Base-by-base conservation (phyloP, 345 rosid genomes). In the Populus davidiana region DNA sequence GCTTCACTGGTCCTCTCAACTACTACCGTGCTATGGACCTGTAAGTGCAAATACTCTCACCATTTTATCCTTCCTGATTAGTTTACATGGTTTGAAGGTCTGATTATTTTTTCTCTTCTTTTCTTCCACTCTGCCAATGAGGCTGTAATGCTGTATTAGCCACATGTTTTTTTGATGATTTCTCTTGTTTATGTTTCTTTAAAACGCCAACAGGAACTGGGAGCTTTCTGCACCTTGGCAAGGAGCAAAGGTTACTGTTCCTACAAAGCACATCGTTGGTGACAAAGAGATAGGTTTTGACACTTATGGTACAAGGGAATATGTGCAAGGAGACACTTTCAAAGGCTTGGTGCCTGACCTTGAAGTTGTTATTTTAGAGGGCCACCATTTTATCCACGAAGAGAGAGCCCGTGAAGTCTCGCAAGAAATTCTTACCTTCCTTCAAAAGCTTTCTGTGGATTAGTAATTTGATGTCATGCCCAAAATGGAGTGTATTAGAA, bases 11-110 rank as follows among this genome's bases (percentile, higher is more conserved):
- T 50, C 81, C 88, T 49, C 72, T 92, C 44, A 90, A 88, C 72
- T 88, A 86, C 87, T 90, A 90, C 80, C 83, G 93, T 41, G 92
- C 90, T 35, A 85, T 88, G 92, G 88, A 91, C 84, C 36, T 86
- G 92, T 88, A 77, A 83, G 80, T 69, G 38, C 49, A 4, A 1
- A 47, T 20, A 31, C 8, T 4, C n/a, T 25, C 13, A 14, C 50
- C 50, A 47, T 47, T 47, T 47, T 47, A 47, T 47, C 50, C 50
- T 47, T 14, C 50, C 12, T 47, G 50, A 13, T 47, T 13, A 14
- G 50, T 14, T 14, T 47, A 47, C 50, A 12, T 47, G 50, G 50
- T 47, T 47, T 13, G 50, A 47, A 47, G 18, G 18, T 47, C 18
- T 47, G 50, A 47, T 47, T 14, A 47, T n/a, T 43, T 21, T 43